These are phyloP conservation scores for Fraxinus quadrangulata DNA, from an alignment of 257 asterid genomes.

Conservation along the genomic window DNA sequence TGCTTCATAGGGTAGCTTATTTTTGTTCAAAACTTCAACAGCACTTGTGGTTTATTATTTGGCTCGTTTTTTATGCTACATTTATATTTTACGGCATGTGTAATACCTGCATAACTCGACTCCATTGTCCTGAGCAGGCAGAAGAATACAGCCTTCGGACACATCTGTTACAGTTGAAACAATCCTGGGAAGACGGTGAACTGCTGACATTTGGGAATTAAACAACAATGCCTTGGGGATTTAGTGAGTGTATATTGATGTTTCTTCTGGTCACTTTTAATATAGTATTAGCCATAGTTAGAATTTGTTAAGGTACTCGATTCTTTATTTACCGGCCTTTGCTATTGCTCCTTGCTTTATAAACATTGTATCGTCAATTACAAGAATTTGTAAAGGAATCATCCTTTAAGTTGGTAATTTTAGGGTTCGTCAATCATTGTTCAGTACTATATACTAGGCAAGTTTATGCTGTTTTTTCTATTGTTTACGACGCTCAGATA, in stretches of 20 bases:
- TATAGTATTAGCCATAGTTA: conserved; percentile 13
- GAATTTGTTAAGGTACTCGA: conserved; percentile 1
- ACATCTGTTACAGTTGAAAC: conserved; percentile 65
- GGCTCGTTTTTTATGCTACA: no score
- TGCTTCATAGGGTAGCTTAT: neutral
- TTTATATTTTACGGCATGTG: neutral
- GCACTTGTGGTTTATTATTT: neutral
- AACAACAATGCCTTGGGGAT: conserved; percentile 6
- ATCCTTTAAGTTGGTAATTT: neutral
- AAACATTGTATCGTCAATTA: conserved; percentile 34
- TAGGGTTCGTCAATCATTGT: neutral
- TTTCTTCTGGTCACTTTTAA: conserved; percentile 5
- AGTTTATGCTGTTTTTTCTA: neutral
- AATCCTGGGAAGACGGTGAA: conserved; percentile 41
- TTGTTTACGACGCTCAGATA: neutral
- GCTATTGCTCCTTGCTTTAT: conserved; percentile 25
- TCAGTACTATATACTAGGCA: neutral
- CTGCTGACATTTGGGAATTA: conserved; percentile 32
- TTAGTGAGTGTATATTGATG: conserved; percentile 32
- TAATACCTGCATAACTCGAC: conserved; percentile 14
- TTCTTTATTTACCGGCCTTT: conserved; percentile 20
- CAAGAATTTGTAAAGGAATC: conserved; percentile 27
- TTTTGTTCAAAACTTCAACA: neutral
- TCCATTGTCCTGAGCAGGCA: conserved; percentile 49
- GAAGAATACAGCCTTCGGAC: conserved; percentile 80